These are phyloP conservation scores for Hirsutella minnesotensis DNA, from an alignment of 2,329 filamentous ascomycete species.

Conservation along the genomic window DNA sequence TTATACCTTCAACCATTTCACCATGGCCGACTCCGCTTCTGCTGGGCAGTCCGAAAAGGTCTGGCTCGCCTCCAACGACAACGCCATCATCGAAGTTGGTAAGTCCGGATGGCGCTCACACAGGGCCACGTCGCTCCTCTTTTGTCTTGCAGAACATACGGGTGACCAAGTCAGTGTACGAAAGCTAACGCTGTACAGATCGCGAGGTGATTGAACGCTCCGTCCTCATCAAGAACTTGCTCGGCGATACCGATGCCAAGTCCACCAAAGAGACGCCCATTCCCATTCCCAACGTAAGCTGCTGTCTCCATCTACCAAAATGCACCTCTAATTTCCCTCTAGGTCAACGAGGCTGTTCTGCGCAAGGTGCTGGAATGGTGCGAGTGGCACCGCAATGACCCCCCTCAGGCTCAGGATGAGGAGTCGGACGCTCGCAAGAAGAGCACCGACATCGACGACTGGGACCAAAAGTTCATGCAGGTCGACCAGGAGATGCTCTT, in stretches of 20 bases:
- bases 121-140: neutral
- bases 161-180: too few species aligned
- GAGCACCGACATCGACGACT: conserved; percentile 97
- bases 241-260: conserved; percentile 68
- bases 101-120: conserved; percentile 14
- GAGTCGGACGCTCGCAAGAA: conserved; percentile 93
- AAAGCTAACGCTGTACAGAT: conserved; percentile 34
- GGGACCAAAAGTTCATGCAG: conserved; percentile 99
- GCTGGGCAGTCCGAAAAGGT: conserved; percentile 23
- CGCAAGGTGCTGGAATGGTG: conserved; percentile 98
- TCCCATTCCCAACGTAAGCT: conserved; percentile 63
- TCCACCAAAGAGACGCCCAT: conserved; percentile 53
- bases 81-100: conserved; percentile 33
- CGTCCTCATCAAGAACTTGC: conserved; percentile 94
- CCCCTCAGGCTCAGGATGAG: conserved; percentile 69
- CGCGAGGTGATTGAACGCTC: conserved; percentile 81
- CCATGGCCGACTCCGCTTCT: conserved; percentile 3
- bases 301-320: neutral
- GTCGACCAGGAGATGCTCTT: conserved; percentile 99
- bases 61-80: conserved; percentile 40
- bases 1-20: too few species aligned
- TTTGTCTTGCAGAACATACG: neutral
- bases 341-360: conserved; percentile 88
- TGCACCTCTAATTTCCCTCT: too few species aligned
- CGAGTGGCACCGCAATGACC: conserved; percentile 84